Conservation (phyloP, 2,329 filamentous ascomycete species). For the Fusarium nodosum region DNA sequence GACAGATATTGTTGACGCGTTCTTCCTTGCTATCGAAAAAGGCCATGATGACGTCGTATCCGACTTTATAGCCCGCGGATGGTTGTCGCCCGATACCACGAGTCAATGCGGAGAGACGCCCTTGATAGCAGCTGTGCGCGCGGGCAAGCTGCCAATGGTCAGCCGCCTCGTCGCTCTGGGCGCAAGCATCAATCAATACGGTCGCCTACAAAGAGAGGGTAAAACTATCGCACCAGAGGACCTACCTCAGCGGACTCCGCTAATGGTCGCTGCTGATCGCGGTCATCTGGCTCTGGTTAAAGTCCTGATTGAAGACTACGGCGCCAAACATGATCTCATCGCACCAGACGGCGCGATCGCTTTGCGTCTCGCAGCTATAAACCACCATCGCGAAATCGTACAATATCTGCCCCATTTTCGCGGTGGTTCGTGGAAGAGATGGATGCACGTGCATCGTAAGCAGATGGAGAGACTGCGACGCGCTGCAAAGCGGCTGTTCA, state of each 20-base stretch:
- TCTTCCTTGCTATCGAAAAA: constrained; percentile 50
- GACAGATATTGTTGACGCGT: constrained; percentile 49
- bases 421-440: constrained; percentile 56
- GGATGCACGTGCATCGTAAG: constrained; percentile 52
- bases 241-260: constrained; percentile 56
- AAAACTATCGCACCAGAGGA: neutral
- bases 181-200: constrained; percentile 53
- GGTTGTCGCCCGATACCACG: constrained; percentile 57
- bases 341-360: constrained; percentile 62
- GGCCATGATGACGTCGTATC: constrained; percentile 50
- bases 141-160: constrained; percentile 51
- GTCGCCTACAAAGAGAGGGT: constrained; percentile 9
- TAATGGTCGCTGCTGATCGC: constrained; percentile 59
- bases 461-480: constrained; percentile 49
- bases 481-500: constrained; percentile 43
- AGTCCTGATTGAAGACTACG: constrained; percentile 57
- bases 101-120: constrained; percentile 51
- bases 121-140: constrained; percentile 54
- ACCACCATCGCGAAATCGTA: constrained; percentile 60
- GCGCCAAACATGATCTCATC: constrained; percentile 59
- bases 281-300: constrained; percentile 59
- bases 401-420: constrained; percentile 58
- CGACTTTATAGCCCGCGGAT: constrained; percentile 52
- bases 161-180: constrained; percentile 55
- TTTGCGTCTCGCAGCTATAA: constrained; percentile 59